Base-by-base conservation (phyloP, 139 green algal species). In the Chlorokybus atmophyticus region DNA sequence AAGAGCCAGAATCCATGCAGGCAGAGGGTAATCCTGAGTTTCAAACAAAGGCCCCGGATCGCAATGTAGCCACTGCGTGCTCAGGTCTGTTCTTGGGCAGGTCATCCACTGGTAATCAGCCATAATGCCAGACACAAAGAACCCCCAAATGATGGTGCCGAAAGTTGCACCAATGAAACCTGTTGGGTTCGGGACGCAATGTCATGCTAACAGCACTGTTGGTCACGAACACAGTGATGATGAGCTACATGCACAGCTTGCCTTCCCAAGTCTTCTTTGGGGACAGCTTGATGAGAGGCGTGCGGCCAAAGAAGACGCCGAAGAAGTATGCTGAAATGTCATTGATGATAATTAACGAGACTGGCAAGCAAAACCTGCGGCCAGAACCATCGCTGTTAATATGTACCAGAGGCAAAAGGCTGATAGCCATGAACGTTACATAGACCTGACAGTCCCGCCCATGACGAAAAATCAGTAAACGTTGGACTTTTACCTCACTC, bases 221-320 rank as follows among this genome's bases (percentile, higher is more conserved):
- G n/a, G n/a, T n/a, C n/a, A n/a, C n/a, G n/a, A n/a, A n/a, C n/a
- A n/a, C n/a, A n/a, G n/a, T n/a, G n/a, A n/a, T n/a, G n/a, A n/a
- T n/a, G n/a, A n/a, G n/a, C n/a, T n/a, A n/a, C n/a, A n/a, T n/a
- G n/a, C n/a, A n/a, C n/a, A n/a, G n/a, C n/a, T n/a, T n/a, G n/a
- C 91, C 91, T 76, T 99, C 91, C 88, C 85, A 95, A 0, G 91
- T 99, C 83, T 99, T 99, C 64, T 97, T 97, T 44, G 91, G 91
- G 0, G 87, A 96, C 48, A 99, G 77, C 66, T 91, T 88, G 52
- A 99, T 97, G 29, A 99, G 79, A 25, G 87, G 90, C 19, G 89
- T 96, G 47, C 85, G 73, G 14, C 91, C 91, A 40, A 88, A 94
- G 62, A 87, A 85, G 60, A 94, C 87, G 0, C 90, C 91, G n/a